These are phyloP conservation scores for Colletotrichum falcatum DNA, from an alignment of 2,329 filamentous ascomycete species.

Conservation along the genomic window DNA sequence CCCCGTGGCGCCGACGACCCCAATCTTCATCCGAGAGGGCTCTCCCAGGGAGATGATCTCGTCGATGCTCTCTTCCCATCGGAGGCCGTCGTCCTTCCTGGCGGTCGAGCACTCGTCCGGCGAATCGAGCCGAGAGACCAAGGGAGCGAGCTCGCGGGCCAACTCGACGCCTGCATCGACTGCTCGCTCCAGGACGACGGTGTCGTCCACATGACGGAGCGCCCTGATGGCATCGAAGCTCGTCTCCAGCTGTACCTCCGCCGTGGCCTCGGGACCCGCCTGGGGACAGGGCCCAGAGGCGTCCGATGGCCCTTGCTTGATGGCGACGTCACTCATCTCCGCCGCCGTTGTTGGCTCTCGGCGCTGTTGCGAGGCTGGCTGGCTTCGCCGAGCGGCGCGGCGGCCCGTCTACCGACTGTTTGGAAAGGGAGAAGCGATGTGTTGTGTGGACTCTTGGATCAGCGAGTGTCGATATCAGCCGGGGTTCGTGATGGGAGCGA, in stretches of 20 bases:
- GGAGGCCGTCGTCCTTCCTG: background rate
- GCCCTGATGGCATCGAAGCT: background rate
- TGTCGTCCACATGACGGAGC: background rate
- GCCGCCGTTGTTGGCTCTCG: too few species aligned
- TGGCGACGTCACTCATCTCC: background rate
- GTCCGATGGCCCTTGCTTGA: background rate
- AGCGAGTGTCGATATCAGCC: accelerated
- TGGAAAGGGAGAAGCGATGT: background rate
- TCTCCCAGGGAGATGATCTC: background rate
- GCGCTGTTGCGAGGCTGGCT: too few species aligned
- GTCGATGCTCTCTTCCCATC: background rate
- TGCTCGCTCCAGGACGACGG: background rate
- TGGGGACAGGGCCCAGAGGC: background rate
- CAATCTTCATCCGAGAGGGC: background rate
- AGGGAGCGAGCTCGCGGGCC: background rate
- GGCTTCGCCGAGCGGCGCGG: too few species aligned
- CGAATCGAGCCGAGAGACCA: background rate
- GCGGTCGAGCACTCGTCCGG: background rate
- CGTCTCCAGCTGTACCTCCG: background rate
- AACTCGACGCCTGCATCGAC: background rate
- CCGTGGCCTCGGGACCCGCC: too few species aligned
- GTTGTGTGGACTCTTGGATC: background rate
- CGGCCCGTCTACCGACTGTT: background rate
- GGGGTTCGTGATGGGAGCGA: background rate
- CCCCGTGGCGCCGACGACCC: background rate